Evolutionary conservation across 495 filamentous ascomycete species (phyloP).

Genomic region (Durotheca rogersii): DNA sequence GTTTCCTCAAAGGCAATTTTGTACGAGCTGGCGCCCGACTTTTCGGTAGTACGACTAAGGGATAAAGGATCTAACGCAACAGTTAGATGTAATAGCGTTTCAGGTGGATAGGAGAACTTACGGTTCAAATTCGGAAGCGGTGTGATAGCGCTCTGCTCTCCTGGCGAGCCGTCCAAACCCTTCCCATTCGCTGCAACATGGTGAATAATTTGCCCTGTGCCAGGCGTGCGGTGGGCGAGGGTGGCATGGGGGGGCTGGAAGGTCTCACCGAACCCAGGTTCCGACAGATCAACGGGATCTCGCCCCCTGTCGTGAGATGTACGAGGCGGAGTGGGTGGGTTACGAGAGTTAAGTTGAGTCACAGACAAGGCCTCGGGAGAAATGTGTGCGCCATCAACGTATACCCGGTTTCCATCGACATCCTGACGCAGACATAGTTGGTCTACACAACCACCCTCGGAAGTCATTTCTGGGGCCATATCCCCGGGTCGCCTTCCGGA

Average conservation of each 20-base stretch:
- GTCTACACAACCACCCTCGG: constrained; percentile 15
- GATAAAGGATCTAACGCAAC: constrained; percentile 16
- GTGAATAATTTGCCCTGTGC: no score
- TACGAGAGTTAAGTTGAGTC: background rate
- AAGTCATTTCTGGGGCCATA: constrained; percentile 24
- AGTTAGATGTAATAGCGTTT: constrained; percentile 4
- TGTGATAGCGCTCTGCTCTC: constrained; percentile 15
- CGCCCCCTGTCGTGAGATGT: background rate
- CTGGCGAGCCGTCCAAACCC: constrained; percentile 18
- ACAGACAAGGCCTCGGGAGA: background rate
- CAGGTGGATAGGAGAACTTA: constrained; percentile 9
- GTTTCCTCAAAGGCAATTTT: constrained; percentile 29
- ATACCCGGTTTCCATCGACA: background rate
- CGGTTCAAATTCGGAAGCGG: constrained; percentile 19
- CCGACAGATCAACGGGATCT: background rate
- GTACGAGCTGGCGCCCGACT: constrained; percentile 34
- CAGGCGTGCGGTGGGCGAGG: no score
- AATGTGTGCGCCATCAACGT: background rate
- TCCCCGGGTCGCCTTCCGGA: constrained; percentile 34
- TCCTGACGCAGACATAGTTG: constrained; percentile 9
- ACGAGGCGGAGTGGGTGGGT: background rate
- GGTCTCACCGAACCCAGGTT: background rate
- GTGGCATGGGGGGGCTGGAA: no score
- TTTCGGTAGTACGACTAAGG: constrained; percentile 28
- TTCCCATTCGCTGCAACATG: constrained; percentile 19